Evolutionary conservation across 2,329 filamentous ascomycete species (phyloP).

Genomic region (Aspergillus ibericus): DNA sequence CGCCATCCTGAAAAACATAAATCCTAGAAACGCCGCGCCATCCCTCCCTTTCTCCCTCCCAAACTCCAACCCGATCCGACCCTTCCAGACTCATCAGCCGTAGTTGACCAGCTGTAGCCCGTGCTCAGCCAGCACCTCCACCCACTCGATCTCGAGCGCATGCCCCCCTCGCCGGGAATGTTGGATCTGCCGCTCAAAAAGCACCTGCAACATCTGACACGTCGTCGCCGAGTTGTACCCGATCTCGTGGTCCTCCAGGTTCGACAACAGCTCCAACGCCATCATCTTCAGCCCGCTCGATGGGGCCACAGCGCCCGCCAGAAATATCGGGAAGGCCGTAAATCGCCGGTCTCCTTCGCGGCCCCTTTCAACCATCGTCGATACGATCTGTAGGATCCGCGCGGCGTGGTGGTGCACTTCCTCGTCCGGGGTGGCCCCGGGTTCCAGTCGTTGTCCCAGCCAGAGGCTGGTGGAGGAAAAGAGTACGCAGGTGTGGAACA

Average conservation of each 20-base stretch:
- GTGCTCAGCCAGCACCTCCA: conserved; percentile 47
- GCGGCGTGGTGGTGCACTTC: conserved; percentile 48
- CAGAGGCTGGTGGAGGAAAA: conserved; percentile 58
- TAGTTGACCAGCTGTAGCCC: conserved; percentile 54
- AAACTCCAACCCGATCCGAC: neutral
- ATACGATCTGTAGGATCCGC: conserved; percentile 48
- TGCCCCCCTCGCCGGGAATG: conserved; percentile 41
- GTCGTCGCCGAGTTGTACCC: conserved; percentile 50
- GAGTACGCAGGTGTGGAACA: conserved; percentile 53
- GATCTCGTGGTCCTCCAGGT: conserved; percentile 50
- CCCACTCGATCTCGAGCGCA: conserved; percentile 52
- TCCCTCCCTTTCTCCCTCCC: neutral
- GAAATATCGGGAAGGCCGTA: conserved; percentile 55
- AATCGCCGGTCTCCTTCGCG: conserved; percentile 46
- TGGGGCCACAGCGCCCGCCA: conserved; percentile 50
- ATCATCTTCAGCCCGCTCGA: conserved; percentile 46
- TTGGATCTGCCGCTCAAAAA: conserved; percentile 51
- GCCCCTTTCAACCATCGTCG: conserved; percentile 37
- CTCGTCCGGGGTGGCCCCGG: conserved; percentile 35
- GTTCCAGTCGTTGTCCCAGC: conserved; percentile 47
- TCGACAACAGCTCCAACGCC: conserved; percentile 51
- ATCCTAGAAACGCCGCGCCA: neutral
- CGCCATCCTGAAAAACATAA: neutral
- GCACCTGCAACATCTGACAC: conserved; percentile 46
- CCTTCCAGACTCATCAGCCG: conserved; percentile 38